These are phyloP conservation scores for Chrysanthemum seticuspe DNA, from an alignment of 129 eudicot species.

Conservation along the genomic window DNA sequence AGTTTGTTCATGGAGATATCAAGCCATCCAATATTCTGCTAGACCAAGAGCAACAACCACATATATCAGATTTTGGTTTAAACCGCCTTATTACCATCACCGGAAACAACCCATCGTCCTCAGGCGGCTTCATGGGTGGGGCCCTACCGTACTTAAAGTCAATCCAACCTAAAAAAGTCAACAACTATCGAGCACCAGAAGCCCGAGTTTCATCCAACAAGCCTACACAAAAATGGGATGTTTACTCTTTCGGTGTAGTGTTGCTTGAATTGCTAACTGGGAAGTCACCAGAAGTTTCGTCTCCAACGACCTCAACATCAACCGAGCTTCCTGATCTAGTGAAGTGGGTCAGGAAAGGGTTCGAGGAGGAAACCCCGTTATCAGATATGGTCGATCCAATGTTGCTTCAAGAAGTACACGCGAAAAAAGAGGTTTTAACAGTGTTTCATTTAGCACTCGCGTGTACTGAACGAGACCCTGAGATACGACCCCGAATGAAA, in stretches of 20 bases:
- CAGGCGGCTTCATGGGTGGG: conserved; percentile 87
- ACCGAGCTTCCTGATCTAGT: conserved; percentile 67
- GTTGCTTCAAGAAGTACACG: conserved; percentile 80
- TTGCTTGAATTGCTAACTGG: conserved; percentile 83
- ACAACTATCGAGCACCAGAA: conserved; percentile 88
- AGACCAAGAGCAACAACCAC: conserved; percentile 68
- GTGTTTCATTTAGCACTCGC: conserved; percentile 74
- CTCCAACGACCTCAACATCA: conserved; percentile 81
- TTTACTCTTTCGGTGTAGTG: conserved; percentile 94
- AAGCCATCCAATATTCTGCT: conserved; percentile 94
- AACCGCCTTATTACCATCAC: conserved; percentile 75
- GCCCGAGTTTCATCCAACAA: conserved; percentile 51
- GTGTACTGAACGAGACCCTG: conserved; percentile 89
- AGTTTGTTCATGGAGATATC: conserved; percentile 92
- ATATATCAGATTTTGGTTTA: conserved; percentile 89
- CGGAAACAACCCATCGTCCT: conserved; percentile 84
- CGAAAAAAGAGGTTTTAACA: conserved; percentile 78
- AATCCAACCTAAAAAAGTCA: conserved; percentile 43
- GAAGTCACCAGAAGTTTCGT: conserved; percentile 70
- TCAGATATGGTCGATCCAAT: conserved; percentile 92
- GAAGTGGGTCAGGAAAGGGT: conserved; percentile 88
- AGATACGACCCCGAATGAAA: conserved; percentile 85
- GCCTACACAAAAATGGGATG: conserved; percentile 93
- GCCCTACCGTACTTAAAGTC: conserved; percentile 85
- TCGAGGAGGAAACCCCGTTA: conserved; percentile 75